A percentile compares a stretch with the other conserved stretches of the same genome.
Evolutionary conservation across 257 asterid species (phyloP).

Genomic region (Solanum corneliomulleri): DNA sequence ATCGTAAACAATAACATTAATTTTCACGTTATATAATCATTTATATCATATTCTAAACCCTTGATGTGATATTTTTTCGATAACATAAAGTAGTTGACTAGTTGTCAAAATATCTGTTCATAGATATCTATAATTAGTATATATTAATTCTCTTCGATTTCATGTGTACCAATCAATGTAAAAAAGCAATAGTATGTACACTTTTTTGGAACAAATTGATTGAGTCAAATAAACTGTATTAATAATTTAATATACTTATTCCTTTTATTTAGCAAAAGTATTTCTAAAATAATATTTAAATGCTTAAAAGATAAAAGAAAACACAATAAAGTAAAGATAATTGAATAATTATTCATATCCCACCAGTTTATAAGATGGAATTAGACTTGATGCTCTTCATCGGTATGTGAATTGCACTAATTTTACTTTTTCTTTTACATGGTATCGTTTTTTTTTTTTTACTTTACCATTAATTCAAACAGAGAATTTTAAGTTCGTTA

Average conservation of each 20-base stretch:
- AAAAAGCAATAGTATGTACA: background rate
- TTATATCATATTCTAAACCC: no score
- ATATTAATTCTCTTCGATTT: background rate
- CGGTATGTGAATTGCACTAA: background rate
- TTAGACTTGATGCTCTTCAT: background rate
- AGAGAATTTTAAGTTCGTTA: background rate
- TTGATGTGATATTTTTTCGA: no score
- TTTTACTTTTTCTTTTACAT: no score
- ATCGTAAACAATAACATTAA: no score
- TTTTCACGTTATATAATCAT: no score
- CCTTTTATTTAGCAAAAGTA: background rate
- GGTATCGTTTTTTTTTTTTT: fast-evolving
- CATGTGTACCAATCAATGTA: background rate
- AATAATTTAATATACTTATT: background rate
- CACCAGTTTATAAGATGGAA: background rate
- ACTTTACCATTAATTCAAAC: background rate
- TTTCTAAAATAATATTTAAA: no score
- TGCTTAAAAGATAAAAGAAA: background rate
- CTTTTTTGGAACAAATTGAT: no score
- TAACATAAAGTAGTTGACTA: no score
- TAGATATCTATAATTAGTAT: no score
- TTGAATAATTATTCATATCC: background rate
- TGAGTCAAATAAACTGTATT: no score
- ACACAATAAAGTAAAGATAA: background rate
- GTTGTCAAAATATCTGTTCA: no score